Percentiles rank a stretch among this genome's conserved stretches.
phyloP scores from a whole-genome alignment of 495 filamentous ascomycete species.

The Neurospora sp. region DNA sequence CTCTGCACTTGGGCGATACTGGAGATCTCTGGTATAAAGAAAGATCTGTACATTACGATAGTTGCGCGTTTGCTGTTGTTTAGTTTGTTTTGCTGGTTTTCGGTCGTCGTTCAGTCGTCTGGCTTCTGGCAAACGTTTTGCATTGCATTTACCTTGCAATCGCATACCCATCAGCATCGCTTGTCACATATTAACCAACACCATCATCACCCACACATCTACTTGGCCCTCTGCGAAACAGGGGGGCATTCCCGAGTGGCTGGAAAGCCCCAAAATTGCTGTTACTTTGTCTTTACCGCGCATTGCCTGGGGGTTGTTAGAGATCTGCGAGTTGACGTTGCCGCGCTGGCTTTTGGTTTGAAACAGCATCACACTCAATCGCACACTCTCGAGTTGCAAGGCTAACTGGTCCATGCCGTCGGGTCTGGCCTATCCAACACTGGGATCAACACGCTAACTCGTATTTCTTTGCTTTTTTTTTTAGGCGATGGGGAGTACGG shows the following conservation, averaged over 20 bases:
- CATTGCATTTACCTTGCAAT: conserved; percentile 19
- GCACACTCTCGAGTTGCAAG: conserved; percentile 9
- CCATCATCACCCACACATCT: conserved; percentile 17
- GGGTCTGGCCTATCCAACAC: background rate
- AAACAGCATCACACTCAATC: conserved; percentile 21
- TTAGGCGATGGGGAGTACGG: conserved; percentile 46
- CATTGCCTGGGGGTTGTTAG: conserved; percentile 10
- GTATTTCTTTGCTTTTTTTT: conserved; percentile 16
- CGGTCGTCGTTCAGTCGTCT: conserved; percentile 30
- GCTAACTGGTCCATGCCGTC: background rate
- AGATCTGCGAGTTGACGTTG: conserved; percentile 20
- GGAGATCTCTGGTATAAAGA: conserved; percentile 27
- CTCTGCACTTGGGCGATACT: conserved; percentile 26
- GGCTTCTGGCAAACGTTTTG: conserved; percentile 24
- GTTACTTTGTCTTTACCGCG: conserved; percentile 2
- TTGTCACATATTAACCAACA: conserved; percentile 29
- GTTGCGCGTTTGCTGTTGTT: conserved; percentile 28
- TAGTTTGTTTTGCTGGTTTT: conserved; percentile 29
- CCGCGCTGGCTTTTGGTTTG: conserved; percentile 17
- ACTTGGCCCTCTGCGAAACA: conserved; percentile 10
- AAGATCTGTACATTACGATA: conserved; percentile 34
- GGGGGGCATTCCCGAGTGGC: conserved; percentile 2
- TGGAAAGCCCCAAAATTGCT: background rate
- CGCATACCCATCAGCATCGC: conserved; percentile 23
- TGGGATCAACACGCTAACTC: conserved; percentile 13